Percentiles rank a stretch among this genome's conserved stretches.
These are phyloP conservation scores for Trichoderma citrinoviride DNA, from an alignment of 2,329 filamentous ascomycete species.

Conservation along the genomic window DNA sequence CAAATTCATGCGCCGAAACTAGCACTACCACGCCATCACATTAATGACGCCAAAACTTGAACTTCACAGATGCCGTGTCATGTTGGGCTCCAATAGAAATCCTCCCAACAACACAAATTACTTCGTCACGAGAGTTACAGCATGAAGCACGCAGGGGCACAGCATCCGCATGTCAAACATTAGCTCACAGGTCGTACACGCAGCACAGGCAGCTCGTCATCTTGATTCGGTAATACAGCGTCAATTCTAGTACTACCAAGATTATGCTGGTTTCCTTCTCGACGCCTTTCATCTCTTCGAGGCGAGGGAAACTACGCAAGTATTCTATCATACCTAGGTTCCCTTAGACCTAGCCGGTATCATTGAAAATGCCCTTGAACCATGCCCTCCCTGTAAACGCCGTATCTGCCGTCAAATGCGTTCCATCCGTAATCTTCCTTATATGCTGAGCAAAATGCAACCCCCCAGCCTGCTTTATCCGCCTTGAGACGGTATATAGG, in stretches of 20 bases:
- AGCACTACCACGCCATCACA: no score
- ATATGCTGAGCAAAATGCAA: slow-evolving; percentile 14
- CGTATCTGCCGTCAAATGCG: not conserved
- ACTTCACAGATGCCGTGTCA: no score
- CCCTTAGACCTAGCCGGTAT: not conserved
- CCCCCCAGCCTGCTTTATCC: not conserved
- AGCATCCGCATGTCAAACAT: not conserved
- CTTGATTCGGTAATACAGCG: not conserved
- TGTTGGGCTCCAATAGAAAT: not conserved
- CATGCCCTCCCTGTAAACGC: slow-evolving; percentile 16
- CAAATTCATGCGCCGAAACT: no score
- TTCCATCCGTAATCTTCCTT: not conserved
- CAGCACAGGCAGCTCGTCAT: not conserved
- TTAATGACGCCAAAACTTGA: no score
- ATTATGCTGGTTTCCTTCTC: not conserved
- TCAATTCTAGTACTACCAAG: not conserved
- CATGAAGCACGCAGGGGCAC: not conserved
- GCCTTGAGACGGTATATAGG: not conserved
- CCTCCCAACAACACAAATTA: not conserved
- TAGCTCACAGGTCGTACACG: not conserved
- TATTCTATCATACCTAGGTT: slow-evolving; percentile 1
- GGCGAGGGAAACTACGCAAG: not conserved
- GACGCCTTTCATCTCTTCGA: not conserved
- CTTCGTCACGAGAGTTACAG: not conserved
- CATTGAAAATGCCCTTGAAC: slow-evolving; percentile 8